Evolutionary conservation across 768 basidiomycete genomes (phyloP).

Genomic region (Boletus sensibilis): DNA sequence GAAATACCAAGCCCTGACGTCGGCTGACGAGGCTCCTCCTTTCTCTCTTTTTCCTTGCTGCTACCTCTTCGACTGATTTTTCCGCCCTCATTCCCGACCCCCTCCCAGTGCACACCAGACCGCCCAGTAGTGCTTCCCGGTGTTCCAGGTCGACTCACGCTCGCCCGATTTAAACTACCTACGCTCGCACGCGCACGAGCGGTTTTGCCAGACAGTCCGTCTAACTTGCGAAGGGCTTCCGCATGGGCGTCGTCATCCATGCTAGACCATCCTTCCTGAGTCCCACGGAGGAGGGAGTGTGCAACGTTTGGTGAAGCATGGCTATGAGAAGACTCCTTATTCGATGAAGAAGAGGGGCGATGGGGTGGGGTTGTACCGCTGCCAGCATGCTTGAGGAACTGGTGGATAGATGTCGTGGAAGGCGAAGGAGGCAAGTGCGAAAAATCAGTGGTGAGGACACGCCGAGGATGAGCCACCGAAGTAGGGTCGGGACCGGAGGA

Average conservation of each 20-base stretch:
- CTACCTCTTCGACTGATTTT: constrained; percentile 38
- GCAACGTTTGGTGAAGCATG: constrained; percentile 67
- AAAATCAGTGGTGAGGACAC: constrained; percentile 72
- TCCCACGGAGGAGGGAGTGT: constrained; percentile 81
- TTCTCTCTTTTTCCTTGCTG: constrained; percentile 47
- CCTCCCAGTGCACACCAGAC: constrained; percentile 70
- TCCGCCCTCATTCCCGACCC: constrained; percentile 44
- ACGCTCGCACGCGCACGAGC: constrained; percentile 77
- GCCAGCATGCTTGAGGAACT: constrained; percentile 64
- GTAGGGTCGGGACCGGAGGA: constrained; percentile 51
- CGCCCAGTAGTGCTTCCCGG: constrained; percentile 58
- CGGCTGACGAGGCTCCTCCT: constrained; percentile 31
- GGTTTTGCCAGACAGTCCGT: constrained; percentile 78
- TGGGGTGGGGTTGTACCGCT: constrained; percentile 38
- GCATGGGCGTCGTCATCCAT: constrained; percentile 87
- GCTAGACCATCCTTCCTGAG: constrained; percentile 87
- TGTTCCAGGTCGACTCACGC: constrained; percentile 70
- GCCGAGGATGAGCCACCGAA: constrained; percentile 51
- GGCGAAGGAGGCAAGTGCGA: constrained; percentile 91
- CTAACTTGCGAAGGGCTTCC: constrained; percentile 89
- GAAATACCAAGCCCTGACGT: constrained; percentile 36
- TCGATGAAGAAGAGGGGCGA: constrained; percentile 36
- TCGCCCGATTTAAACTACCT: constrained; percentile 65
- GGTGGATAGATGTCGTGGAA: constrained; percentile 85
- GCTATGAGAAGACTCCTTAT: constrained; percentile 39